Evolutionary conservation across 192 early-diverging fungal species (phyloP), one percentile per base, ranked within the genome.

Genomic region (Backusella morwellensis): DNA sequence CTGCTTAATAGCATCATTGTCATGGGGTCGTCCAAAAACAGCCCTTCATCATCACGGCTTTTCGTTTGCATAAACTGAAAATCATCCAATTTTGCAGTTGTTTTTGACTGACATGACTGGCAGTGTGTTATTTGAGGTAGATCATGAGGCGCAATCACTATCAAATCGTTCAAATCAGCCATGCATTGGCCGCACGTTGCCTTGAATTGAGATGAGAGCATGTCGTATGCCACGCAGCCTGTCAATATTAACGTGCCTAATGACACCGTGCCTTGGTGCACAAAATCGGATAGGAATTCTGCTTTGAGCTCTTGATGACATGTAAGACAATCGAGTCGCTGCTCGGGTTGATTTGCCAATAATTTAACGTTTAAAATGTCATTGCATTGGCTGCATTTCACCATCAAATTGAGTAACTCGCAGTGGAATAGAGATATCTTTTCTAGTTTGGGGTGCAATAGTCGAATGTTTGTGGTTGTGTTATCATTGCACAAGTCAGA

Each of bases 371-470:
- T 93, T 2, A 91, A 76, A 1, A 85, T 79, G 52, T 81, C 72
- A 76, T 93, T 95, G 87, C 96, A 97, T 1, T 93, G 87, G 29
- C 69, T 81, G 76, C 96, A 97, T 15, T 89, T 88, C 11, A 95
- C 89, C 2, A 88, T 68, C 8, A 96, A 54, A 47, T 84, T 87
- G 6, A 96, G 88, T 4, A 85, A 84, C 2, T 81, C 81, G 81
- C 92, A 93, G 68, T 90, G 83, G 6, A 94, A 75, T 7, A 96
- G 75, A 0, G 92, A 85, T 32, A 97, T 88, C 72, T 89, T 88
- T 23, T 86, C 85, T 19, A 96, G 70, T 3, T 84, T 68, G 0
- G 88, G 77, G 17, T 89, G 79, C 0, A 88, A 86, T 52, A 97
- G 83, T 3, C 92, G 86, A 66, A 96, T 89, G 63, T 92, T 88